These are phyloP conservation scores for Mycena olivaceomarginata DNA, from an alignment of 768 basidiomycete genomes.

Conservation along the genomic window DNA sequence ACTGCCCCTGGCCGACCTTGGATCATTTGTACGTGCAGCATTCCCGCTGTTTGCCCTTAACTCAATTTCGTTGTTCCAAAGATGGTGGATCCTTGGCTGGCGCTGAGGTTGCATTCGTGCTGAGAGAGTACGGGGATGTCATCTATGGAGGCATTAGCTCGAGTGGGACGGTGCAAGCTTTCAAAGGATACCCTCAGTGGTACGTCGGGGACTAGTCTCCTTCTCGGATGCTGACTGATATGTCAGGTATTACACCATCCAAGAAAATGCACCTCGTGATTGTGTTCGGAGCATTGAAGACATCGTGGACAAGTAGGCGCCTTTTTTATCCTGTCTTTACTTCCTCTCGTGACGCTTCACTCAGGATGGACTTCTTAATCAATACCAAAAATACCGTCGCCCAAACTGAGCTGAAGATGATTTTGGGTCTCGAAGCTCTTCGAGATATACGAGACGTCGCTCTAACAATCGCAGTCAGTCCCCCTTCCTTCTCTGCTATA, in stretches of 20 bases:
- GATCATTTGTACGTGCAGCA: constrained; percentile 29
- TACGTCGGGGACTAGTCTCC: background rate
- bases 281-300: constrained; percentile 35
- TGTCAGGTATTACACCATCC: constrained; percentile 38
- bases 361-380: constrained; percentile 38
- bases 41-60: background rate
- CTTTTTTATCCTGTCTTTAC: background rate
- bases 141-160: constrained; percentile 40
- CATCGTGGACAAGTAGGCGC: constrained; percentile 34
- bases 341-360: background rate
- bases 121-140: constrained; percentile 30
- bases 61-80: constrained; percentile 8
- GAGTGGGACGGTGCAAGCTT: constrained; percentile 34
- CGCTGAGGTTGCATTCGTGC: constrained; percentile 32
- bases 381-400: constrained; percentile 29
- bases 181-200: constrained; percentile 35
- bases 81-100: constrained; percentile 39
- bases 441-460: constrained; percentile 36
- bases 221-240: background rate
- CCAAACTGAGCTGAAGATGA: constrained; percentile 22
- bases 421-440: constrained; percentile 35
- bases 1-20: constrained; percentile 35
- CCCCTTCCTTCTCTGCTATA: constrained; percentile 24
- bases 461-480: constrained; percentile 31
- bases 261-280: constrained; percentile 36